Conservation (phyloP, 805 yeast species). For the Sugiyamaella mastotermitis region DNA sequence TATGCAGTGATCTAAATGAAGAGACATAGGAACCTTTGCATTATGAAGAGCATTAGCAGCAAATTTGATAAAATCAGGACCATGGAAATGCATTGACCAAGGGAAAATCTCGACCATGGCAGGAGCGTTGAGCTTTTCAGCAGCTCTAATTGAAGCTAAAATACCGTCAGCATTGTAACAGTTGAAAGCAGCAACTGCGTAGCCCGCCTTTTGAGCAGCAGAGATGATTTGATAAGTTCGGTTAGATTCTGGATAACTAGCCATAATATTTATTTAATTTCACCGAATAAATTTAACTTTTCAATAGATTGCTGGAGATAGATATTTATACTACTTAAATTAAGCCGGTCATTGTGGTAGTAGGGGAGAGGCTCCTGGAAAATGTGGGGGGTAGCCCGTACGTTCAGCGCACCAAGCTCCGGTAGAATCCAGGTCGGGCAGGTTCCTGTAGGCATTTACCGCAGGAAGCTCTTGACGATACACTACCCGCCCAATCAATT, state of each 20-base stretch:
- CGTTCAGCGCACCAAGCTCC: no score
- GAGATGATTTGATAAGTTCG: constrained; percentile 28
- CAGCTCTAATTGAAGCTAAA: constrained; percentile 31
- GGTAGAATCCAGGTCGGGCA: no score
- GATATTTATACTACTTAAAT: no score
- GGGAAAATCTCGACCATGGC: constrained; percentile 33
- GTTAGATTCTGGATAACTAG: constrained; percentile 23
- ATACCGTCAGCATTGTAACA: constrained; percentile 33
- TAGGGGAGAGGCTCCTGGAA: no score
- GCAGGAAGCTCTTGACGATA: no score
- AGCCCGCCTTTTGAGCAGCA: constrained; percentile 29
- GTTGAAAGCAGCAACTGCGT: constrained; percentile 33
- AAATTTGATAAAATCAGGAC: constrained; percentile 28
- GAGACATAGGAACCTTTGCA: constrained; percentile 33
- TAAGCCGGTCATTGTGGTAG: no score
- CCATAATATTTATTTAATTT: no score
- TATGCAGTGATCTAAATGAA: constrained; percentile 35
- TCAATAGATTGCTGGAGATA: no score
- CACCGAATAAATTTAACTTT: no score
- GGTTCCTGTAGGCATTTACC: no score
- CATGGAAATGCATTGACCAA: constrained; percentile 33
- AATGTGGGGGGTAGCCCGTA: no score
- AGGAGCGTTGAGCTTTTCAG: constrained; percentile 31
- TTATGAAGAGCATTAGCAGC: constrained; percentile 24
- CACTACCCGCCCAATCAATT: no score